Evolutionary conservation across 1,284 basidiomycete genomes (phyloP), one percentile per base, ranked within the genome.

Genomic region (Gomphus bonarii): DNA sequence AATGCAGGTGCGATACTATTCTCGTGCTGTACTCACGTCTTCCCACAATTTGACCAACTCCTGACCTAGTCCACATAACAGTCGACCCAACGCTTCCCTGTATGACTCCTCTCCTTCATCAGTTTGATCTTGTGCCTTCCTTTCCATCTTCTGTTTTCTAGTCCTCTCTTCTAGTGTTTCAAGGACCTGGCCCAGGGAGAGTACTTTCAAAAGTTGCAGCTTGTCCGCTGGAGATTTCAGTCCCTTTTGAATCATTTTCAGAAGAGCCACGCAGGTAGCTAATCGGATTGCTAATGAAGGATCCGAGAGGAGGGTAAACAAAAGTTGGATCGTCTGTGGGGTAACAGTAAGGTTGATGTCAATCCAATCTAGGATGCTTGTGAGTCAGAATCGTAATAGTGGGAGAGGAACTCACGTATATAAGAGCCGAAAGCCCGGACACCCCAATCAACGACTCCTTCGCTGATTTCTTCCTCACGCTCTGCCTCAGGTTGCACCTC

Each of bases 291-390:
- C 77, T 20, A 91, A 69, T 12, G 86, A 85, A 0, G 78, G 70
- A 65, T 93, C 88, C n/a, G 87, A 86, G 46, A 99, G 81, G 30
- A 97, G 77, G 44, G 79, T 83, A 69, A 94, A 95, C 51, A 98
- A 79, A 50, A 99, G 73, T 6, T 86, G 82, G 30, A 99, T 83
- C 0, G 94, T 94, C 10, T 82, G 83, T 22, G 90, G 91, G 1
- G 94, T 98, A 60, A 99, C 88, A 31, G 97, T 91, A 58, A 99
- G 76, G 65, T 91, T 91, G 66, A 99, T 95, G 68, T 99, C 97
- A 65, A 99, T 89, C 97, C 97, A 99, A 9, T 94, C 93, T 95
- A 64, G 25, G 33, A 47, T 30, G 3, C 50, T 28, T 47, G 54
- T 46, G 11, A 25, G 43, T 55, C 38, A 12, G 42, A 8, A 42